Evolutionary conservation across 2,329 filamentous ascomycete genomes (phyloP), one percentile per base, ranked within the genome.

Genomic region (Blastomyces silverae): DNA sequence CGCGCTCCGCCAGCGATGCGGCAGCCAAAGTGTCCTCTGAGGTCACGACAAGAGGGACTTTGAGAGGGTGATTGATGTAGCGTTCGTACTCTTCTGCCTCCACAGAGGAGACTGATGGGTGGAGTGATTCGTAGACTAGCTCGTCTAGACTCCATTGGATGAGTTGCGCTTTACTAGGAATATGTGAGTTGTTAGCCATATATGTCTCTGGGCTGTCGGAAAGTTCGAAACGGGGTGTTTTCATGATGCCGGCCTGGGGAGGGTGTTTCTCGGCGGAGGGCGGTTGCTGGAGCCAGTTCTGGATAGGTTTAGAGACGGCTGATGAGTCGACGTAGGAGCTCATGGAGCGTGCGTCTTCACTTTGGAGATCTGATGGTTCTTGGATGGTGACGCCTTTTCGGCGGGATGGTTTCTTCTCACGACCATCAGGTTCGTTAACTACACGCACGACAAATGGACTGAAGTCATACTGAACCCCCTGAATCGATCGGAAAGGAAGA

Each of bases 11-110:
- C 46, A 76, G 69, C 0, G 74, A 74, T 3, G 73, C 69, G 2
- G 75, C 73, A 0, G 74, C 74, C 48, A 77, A 68, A 56, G 77
- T 70, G 62, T 77, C 72, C 65, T 79, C 79, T 0, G 78, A 79
- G 1, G 79, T 78, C 1, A 80, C 77, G 6, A 81, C 79, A 1
- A 99, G 83, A 0, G 93, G 92, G 0, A 99, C 85, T 63, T 89
- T 92, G 64, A 96, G 87, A 1, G 94, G 92, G 72, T 99, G 94
- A 59, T 85, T 86, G 69, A 99, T 87, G 76, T 97, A 99, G 31
- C 89, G 86, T 65, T 87, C 84, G 74, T 99, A 99, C 74, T 97
- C 94, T 58, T 89, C 87, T 31, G 87, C 86, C 78, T 97, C 93
- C 50, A 85, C 83, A 8, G 83, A 78, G 8, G 85, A 89, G 48